Percentiles rank a stretch among this genome's conserved stretches.
Evolutionary conservation across 345 rosid genomes (phyloP).

Genomic region (Eucalyptus victrix): DNA sequence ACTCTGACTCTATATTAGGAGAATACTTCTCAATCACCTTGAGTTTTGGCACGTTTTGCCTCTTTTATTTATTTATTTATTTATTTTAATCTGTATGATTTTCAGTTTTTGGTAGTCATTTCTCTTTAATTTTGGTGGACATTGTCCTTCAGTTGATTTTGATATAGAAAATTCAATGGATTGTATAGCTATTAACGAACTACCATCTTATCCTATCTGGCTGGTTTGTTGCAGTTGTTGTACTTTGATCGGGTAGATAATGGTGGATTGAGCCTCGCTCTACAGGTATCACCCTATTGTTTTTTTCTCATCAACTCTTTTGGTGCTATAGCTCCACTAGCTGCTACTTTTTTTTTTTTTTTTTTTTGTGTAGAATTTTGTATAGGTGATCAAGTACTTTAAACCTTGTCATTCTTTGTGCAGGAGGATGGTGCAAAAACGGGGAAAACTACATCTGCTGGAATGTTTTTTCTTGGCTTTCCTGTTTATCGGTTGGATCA

Average conservation of each 20-base stretch:
- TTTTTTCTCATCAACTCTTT: background rate
- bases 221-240: slow-evolving; percentile 64
- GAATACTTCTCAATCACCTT: background rate
- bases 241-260: slow-evolving; percentile 77
- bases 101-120: background rate
- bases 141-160: background rate
- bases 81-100: background rate
- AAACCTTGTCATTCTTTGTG: background rate
- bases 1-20: background rate
- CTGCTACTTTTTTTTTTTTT: background rate
- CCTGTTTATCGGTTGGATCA: slow-evolving; percentile 92
- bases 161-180: background rate
- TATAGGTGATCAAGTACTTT: background rate
- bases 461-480: slow-evolving; percentile 95
- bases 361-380: background rate
- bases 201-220: background rate
- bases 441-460: slow-evolving; percentile 84
- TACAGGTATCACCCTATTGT: slow-evolving; percentile 49
- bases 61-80: too few relatives aligned
- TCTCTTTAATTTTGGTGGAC: background rate
- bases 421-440: slow-evolving; percentile 89
- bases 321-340: background rate
- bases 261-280: slow-evolving; percentile 82
- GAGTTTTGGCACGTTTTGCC: background rate
- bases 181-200: background rate